Base-by-base conservation (phyloP, 2,329 filamentous ascomycete genomes). In the Colletotrichum sp. region DNA sequence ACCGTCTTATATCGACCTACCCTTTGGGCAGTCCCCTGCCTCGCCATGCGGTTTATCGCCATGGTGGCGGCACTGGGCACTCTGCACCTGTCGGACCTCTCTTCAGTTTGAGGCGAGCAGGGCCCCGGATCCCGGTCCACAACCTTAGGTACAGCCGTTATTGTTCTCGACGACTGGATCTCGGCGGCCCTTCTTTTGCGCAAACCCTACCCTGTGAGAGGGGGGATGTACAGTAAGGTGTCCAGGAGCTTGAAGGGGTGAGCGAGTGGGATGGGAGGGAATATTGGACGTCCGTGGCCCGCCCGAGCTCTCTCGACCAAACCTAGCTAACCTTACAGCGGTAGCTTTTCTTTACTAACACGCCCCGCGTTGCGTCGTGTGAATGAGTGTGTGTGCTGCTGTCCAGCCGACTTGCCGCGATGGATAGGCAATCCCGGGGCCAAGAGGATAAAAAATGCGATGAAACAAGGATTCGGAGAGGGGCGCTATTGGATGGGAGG, bases 1-100 rank as follows among this genome's bases (percentile, higher is more conserved):
- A 63, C 60, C 74, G 57, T 76, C 73, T 77, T 77, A 77, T 77
- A 77, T 77, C 64, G 64, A 76, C 64, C 34, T 72, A 77, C 72
- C 57, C 64, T 72, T 59, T 63, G 73, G 55, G 52, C 73, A 57
- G 72, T 55, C 30, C 73, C 76, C 64, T 76, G 73, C 68, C 18
- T 76, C 76, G 39, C 69, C 57, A 55, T 57, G 34, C 52, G 62
- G 66, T 76, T 49, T 30, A 68, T 71, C 71, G 36, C 75, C 71
- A 75, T 75, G 72, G 75, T 76, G 72, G 63, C 67, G 44, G 65
- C 60, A 70, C 68, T 36, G 71, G 59, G 55, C 55, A 59, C 55
- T 18, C 55, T 63, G 59, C 62, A 64, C 60, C 44, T 71, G 75
- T 66, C 66, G 32, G 71, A 18, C 66, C 24, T 69, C 59, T 74